These are phyloP conservation scores for Podospora pseudocomata DNA, from an alignment of 495 filamentous ascomycete genomes.

Conservation along the genomic window DNA sequence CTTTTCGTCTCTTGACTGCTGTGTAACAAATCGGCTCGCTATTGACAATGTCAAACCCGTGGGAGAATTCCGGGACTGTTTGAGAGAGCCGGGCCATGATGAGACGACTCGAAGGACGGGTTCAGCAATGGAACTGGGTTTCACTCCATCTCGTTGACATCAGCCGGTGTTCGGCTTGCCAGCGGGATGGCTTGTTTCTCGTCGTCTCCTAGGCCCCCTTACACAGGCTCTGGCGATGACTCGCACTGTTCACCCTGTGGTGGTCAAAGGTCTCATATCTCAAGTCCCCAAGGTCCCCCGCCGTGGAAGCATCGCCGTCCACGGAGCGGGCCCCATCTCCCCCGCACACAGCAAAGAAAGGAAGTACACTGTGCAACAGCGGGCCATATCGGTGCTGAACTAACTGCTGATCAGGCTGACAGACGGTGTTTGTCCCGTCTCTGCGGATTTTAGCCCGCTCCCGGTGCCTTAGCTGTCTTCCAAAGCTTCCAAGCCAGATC, in stretches of 20 bases:
- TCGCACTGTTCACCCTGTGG: conserved; percentile 5
- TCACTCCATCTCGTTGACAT: conserved; percentile 26
- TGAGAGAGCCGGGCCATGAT: conserved; percentile 20
- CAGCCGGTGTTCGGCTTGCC: conserved; percentile 20
- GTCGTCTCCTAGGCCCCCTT: conserved; percentile 1
- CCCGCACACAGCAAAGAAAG: neutral
- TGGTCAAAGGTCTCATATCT: neutral
- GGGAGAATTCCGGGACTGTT: conserved; percentile 29
- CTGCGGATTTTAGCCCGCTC: conserved; percentile 16
- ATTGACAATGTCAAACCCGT: conserved; percentile 4
- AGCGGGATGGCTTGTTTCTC: neutral
- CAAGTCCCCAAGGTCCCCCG: neutral
- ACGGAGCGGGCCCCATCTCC: neutral
- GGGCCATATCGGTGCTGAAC: too few species aligned
- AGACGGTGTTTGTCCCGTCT: neutral
- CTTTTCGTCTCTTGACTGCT: neutral
- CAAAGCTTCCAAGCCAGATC: conserved; percentile 28
- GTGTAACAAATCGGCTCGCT: conserved; percentile 6
- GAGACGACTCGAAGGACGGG: conserved; percentile 5
- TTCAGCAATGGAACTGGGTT: conserved; percentile 27
- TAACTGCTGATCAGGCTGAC: neutral
- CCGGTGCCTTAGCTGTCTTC: conserved; percentile 18
- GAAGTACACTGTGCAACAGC: neutral
- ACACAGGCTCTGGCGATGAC: neutral
- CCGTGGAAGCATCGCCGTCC: neutral